These are phyloP conservation scores for Betula pendula DNA, from an alignment of 306 rosid species.

Conservation along the genomic window DNA sequence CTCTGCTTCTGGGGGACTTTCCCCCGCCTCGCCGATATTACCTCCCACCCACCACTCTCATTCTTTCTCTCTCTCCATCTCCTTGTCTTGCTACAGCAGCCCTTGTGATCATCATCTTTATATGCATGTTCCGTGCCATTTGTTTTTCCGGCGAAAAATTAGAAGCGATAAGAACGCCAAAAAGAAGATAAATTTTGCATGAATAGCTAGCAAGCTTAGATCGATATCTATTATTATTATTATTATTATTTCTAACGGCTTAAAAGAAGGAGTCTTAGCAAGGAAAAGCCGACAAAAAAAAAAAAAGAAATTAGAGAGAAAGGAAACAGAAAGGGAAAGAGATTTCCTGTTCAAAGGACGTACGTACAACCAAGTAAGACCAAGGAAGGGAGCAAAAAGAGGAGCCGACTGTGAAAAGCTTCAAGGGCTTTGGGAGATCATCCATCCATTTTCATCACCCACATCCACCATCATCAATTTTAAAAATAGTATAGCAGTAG, in stretches of 20 bases:
- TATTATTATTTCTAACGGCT: neutral
- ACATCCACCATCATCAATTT: neutral
- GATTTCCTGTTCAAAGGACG: conserved; percentile 6
- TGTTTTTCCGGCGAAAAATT: conserved; percentile 40
- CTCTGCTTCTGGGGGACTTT: conserved; percentile 41
- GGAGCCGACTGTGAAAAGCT: neutral
- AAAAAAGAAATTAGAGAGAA: neutral
- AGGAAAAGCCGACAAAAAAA: neutral
- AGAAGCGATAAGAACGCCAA: conserved; percentile 24
- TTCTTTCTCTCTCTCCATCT: neutral
- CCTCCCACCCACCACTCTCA: conserved; percentile 25
- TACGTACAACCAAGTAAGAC: conserved; percentile 12
- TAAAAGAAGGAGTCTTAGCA: neutral
- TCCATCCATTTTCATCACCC: neutral
- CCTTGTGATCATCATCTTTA: conserved; percentile 48
- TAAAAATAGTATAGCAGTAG: neutral
- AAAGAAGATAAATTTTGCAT: conserved; percentile 23
- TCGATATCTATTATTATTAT: neutral
- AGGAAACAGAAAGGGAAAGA: neutral
- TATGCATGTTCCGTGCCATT: conserved; percentile 34
- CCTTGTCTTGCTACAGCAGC: neutral
- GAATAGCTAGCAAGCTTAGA: conserved; percentile 14
- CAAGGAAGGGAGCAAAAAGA: neutral
- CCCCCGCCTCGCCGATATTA: conserved; percentile 26
- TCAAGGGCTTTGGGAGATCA: conserved; percentile 9